Conservation (phyloP, 1,284 basidiomycete genomes). For the Ceratorhiza oryzae-sativae region DNA sequence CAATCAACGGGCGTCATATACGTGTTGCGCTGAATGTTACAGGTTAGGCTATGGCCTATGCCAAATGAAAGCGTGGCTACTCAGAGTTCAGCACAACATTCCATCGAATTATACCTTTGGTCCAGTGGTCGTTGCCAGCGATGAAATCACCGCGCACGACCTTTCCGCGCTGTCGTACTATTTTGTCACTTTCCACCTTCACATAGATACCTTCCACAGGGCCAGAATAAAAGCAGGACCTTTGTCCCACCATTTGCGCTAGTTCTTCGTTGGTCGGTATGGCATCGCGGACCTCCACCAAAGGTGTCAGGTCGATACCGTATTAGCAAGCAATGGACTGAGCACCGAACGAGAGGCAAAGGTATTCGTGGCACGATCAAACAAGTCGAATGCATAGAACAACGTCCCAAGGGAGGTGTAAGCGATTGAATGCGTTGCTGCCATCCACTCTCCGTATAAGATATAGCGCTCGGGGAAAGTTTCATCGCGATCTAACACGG, state of each 20-base stretch:
- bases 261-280: conserved; percentile 55
- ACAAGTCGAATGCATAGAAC: conserved; percentile 68
- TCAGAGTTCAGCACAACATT: conserved; percentile 51
- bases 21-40: too few relatives aligned
- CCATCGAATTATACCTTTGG: conserved; percentile 54
- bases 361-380: conserved; percentile 57
- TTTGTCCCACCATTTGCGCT: conserved; percentile 55
- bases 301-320: conserved; percentile 58
- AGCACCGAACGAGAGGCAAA: conserved; percentile 57
- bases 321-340: conserved; percentile 48
- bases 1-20: too few relatives aligned
- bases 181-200: conserved; percentile 58
- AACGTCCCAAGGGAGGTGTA: conserved; percentile 61
- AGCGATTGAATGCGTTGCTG: conserved; percentile 65
- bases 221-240: conserved; percentile 60
- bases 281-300: conserved; percentile 53
- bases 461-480: conserved; percentile 64
- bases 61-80: not conserved
- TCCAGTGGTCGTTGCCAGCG: conserved; percentile 70
- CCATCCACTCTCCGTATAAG: conserved; percentile 70
- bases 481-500: conserved; percentile 59
- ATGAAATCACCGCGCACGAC: conserved; percentile 69
- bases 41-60: too few relatives aligned
- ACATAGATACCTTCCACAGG: conserved; percentile 66
- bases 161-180: conserved; percentile 59